phyloP scores from a whole-genome alignment of 495 filamentous ascomycete genomes.

The Xylaria palmicola region DNA sequence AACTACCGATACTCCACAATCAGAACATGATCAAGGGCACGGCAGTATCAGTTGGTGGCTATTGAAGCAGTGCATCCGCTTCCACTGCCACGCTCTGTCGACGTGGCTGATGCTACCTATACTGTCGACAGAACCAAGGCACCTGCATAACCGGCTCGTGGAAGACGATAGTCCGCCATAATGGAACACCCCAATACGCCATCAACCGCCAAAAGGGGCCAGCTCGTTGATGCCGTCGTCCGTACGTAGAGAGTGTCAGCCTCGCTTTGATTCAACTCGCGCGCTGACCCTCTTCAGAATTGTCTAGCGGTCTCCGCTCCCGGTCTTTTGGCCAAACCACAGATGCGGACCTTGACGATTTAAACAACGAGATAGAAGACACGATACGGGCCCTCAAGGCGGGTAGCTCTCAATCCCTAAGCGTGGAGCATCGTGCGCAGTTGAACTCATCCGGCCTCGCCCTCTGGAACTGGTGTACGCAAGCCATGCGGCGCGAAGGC shows the following conservation, averaged over 20 bases:
- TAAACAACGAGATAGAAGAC: slow-evolving; percentile 22
- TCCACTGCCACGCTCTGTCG: neutral
- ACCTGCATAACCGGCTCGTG: neutral
- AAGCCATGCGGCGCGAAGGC: slow-evolving; percentile 38
- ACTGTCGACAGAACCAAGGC: neutral
- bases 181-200: slow-evolving; percentile 9
- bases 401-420: slow-evolving; percentile 17
- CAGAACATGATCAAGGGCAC: no score
- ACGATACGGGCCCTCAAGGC: slow-evolving; percentile 23
- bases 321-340: slow-evolving; percentile 17
- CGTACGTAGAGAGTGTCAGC: slow-evolving; percentile 18
- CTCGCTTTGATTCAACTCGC: neutral
- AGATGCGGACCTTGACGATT: slow-evolving; percentile 4
- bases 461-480: slow-evolving; percentile 69
- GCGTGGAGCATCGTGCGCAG: slow-evolving; percentile 35
- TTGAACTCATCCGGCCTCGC: slow-evolving; percentile 54
- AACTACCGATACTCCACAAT: no score
- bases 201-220: slow-evolving; percentile 17
- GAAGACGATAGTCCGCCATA: neutral
- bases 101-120: neutral
- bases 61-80: no score
- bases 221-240: slow-evolving; percentile 23
- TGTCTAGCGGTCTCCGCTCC: slow-evolving; percentile 31
- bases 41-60: no score
- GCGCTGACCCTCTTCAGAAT: slow-evolving; percentile 28